These are phyloP conservation scores for Populus tremula DNA, from an alignment of 345 rosid species.

Conservation along the genomic window DNA sequence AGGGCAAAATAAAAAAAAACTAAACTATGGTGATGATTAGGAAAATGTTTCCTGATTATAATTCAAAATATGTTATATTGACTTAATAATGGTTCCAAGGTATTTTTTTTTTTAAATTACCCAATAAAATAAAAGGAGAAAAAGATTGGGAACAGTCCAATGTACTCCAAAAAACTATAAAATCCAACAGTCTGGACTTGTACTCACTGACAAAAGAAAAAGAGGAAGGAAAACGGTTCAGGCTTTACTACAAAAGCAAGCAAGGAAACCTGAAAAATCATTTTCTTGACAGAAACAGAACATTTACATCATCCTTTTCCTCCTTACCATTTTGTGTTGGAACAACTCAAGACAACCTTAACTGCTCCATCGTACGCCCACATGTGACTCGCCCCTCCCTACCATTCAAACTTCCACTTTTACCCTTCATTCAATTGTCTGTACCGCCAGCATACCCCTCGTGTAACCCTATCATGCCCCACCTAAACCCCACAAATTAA, in stretches of 20 bases:
- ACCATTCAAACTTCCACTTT: neutral
- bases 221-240: neutral
- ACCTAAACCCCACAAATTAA: neutral
- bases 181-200: neutral
- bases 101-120: too few relatives aligned
- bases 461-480: neutral
- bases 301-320: conserved; percentile 19
- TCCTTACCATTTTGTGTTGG: conserved; percentile 34
- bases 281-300: conserved; percentile 14
- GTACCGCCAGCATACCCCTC: neutral
- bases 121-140: too few relatives aligned
- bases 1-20: too few relatives aligned
- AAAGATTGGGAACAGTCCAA: too few relatives aligned
- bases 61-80: too few relatives aligned
- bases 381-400: conserved; percentile 9
- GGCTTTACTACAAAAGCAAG: neutral
- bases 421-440: neutral
- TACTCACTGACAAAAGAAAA: neutral
- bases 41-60: too few relatives aligned
- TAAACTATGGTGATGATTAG: too few relatives aligned
- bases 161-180: neutral
- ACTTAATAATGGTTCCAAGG: too few relatives aligned
- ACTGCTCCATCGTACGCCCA: conserved; percentile 31
- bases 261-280: conserved; percentile 9
- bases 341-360: conserved; percentile 49